A percentile compares a stretch with the other conserved stretches of the same genome.
These are phyloP conservation scores for Clonostachys rosea DNA, from an alignment of 2,329 filamentous ascomycete genomes.

Conservation along the genomic window DNA sequence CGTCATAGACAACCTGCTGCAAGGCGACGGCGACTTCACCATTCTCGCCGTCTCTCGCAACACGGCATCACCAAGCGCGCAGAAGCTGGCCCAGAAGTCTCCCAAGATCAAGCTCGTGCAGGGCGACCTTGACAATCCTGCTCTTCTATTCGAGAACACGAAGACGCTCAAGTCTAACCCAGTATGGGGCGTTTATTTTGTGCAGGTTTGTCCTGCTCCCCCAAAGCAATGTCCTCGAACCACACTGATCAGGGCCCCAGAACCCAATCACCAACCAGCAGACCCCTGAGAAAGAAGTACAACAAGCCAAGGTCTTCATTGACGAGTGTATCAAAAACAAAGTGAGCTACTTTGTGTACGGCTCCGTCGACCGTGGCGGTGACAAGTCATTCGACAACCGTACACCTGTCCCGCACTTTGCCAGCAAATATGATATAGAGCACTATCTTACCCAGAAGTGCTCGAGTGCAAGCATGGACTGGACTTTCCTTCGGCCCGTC, in stretches of 20 bases:
- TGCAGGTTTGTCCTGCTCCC: slow-evolving; percentile 36
- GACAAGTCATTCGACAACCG: slow-evolving; percentile 41
- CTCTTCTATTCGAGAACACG: slow-evolving; percentile 42
- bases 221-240: background rate
- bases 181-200: slow-evolving; percentile 57
- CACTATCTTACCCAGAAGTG: slow-evolving; percentile 46
- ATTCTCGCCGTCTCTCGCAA: slow-evolving; percentile 60
- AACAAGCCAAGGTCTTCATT: slow-evolving; percentile 51
- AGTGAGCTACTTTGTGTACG: slow-evolving; percentile 57
- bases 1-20: slow-evolving; percentile 20
- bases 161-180: slow-evolving; percentile 12
- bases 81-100: slow-evolving; percentile 37
- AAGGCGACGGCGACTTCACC: slow-evolving; percentile 28
- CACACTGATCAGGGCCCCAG: background rate
- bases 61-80: slow-evolving; percentile 40
- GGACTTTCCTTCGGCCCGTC: slow-evolving; percentile 29
- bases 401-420: slow-evolving; percentile 56
- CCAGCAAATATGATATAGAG: slow-evolving; percentile 55
- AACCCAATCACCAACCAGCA: slow-evolving; percentile 4
- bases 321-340: slow-evolving; percentile 48
- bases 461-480: slow-evolving; percentile 18
- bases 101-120: slow-evolving; percentile 48
- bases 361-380: slow-evolving; percentile 56
- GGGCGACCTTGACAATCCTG: slow-evolving; percentile 49
- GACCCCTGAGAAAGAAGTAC: slow-evolving; percentile 7